Base-by-base conservation (phyloP, 2,329 filamentous ascomycete genomes). In the Sclerotinia subarctica region DNA sequence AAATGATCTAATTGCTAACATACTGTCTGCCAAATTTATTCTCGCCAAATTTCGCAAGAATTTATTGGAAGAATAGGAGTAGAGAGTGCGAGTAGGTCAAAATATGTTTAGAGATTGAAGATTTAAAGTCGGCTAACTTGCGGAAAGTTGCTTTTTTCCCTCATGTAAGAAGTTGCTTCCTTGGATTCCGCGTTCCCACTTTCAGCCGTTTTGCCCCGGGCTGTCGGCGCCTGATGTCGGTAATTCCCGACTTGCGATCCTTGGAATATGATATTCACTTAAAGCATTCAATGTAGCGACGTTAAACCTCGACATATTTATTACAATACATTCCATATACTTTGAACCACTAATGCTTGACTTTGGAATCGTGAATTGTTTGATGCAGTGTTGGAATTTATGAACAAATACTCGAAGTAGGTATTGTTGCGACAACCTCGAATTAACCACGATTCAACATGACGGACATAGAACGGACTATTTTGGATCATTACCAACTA, bases 401-500 rank as follows among this genome's bases (percentile, higher is more conserved):
- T 38, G 8, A 51, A 51, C 17, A 19, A 15, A 51, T 38, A 19
- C 44, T 49, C n/a, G 32, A 35, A 21, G 49, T 49, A 51, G 29
- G 49, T 49, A 51, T 21, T 26, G 32, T 63, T 51, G 59, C 59
- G 46, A 51, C 47, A 51, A 38, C 21, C 46, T 51, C 46, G 59
- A 57, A 64, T 26, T 24, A 54, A 53, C 53, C 57, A 62, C 56
- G 47, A 49, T 35, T 68, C 72, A 80, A 74, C 66, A 83, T 87
- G 89, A 85, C 88, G 71, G 91, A 95, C 76, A 86, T 89, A 75
- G 90, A 95, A 76, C 84, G 89, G 70, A 88, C 86, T 57, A 87
- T 98, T 66, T 87, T 95, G 75, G 93, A 93, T 74, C 93, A 96
- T 81, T 98, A 98, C 82, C 91, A 93, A 78, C 86, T 98, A 60